These are phyloP conservation scores for Exobasidium cylindrosporum DNA, from an alignment of 1,284 basidiomycete genomes.

Conservation along the genomic window DNA sequence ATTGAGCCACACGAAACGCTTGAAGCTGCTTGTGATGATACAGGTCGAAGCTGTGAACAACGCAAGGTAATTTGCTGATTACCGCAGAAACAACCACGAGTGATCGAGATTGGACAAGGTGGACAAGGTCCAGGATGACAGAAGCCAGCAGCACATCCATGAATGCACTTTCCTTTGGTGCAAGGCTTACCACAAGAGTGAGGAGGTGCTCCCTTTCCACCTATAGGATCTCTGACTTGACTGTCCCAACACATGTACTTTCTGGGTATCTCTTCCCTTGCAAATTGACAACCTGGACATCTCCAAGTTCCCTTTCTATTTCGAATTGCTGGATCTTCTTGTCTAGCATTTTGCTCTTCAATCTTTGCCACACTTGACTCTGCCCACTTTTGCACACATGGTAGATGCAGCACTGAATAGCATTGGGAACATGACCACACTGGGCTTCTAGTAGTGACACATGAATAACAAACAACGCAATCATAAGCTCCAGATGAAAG, in stretches of 20 bases:
- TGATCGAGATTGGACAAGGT: conserved; percentile 47
- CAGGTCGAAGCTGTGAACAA: conserved; percentile 41
- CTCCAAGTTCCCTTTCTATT: conserved; percentile 46
- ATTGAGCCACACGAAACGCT: conserved; percentile 44
- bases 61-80: conserved; percentile 34
- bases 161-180: conserved; percentile 37
- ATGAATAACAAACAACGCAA: conserved; percentile 51
- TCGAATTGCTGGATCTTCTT: conserved; percentile 48
- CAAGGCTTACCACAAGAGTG: conserved; percentile 50
- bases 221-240: conserved; percentile 33
- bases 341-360: conserved; percentile 51
- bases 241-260: conserved; percentile 52
- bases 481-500: conserved; percentile 49
- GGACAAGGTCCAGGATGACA: conserved; percentile 54
- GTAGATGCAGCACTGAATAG: conserved; percentile 47
- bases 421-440: conserved; percentile 52
- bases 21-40: background rate
- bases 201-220: conserved; percentile 29
- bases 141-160: conserved; percentile 42
- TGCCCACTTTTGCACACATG: conserved; percentile 51
- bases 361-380: conserved; percentile 47
- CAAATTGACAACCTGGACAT: conserved; percentile 51
- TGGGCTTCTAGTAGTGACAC: conserved; percentile 38
- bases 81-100: conserved; percentile 50
- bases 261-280: conserved; percentile 42